Conservation (phyloP, 1,139 yeast species). For the Yamadazyma triangularis region DNA sequence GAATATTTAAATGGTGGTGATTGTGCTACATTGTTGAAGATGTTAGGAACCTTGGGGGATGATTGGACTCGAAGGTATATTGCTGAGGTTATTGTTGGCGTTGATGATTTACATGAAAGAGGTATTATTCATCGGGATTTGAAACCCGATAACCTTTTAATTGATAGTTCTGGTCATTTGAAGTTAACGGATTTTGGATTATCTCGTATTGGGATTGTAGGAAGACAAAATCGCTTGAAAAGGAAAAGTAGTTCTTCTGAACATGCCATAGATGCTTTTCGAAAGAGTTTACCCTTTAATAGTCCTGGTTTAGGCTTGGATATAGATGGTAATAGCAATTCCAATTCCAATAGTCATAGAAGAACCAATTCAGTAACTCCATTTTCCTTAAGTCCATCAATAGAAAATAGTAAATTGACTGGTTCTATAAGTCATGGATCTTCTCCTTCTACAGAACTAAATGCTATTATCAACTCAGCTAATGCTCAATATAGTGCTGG, state of each 20-base stretch:
- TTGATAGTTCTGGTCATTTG: conserved; percentile 82
- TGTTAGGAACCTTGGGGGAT: conserved; percentile 75
- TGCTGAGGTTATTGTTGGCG: conserved; percentile 89
- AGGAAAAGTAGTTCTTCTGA: conserved; percentile 44
- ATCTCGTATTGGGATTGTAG: conserved; percentile 82
- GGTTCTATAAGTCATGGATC: conserved; percentile 1
- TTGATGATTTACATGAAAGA: conserved; percentile 78
- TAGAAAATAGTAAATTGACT: conserved; percentile 26
- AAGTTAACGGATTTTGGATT: conserved; percentile 94
- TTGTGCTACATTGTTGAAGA: conserved; percentile 79
- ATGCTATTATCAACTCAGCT: conserved; percentile 1
- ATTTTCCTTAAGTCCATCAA: conserved; percentile 44
- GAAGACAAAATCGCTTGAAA: conserved; percentile 57
- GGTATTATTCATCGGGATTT: conserved; percentile 94
- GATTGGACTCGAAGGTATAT: conserved; percentile 86
- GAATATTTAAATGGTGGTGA: conserved; percentile 97
- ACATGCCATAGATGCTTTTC: conserved; percentile 39
- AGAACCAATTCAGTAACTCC: conserved; percentile 42
- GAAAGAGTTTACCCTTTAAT: conserved; percentile 24
- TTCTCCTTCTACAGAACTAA: conserved; percentile 5
- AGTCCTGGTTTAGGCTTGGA: conserved; percentile 10
- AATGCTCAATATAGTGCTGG: background rate
- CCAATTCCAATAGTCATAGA: conserved; percentile 21
- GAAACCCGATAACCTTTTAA: conserved; percentile 89
- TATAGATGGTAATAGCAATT: conserved; percentile 2